phyloP scores from a whole-genome alignment of 208 protist genomes.

The Endotrypanum monterogeii region DNA sequence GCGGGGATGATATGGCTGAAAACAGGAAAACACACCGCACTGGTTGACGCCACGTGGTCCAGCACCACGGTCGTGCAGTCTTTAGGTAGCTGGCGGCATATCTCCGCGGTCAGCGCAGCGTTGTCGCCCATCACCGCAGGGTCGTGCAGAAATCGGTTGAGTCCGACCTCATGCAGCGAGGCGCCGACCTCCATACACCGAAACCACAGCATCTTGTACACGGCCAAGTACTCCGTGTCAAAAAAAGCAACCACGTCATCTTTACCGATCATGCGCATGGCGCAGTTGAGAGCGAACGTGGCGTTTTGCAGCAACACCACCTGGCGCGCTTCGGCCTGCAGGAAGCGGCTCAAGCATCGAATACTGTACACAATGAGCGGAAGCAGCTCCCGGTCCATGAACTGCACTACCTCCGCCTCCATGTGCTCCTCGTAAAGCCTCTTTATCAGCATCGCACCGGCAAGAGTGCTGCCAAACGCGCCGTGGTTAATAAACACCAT shows the following conservation, averaged over 20 bases:
- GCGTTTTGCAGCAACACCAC: conserved; percentile 92
- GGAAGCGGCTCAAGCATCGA: conserved; percentile 62
- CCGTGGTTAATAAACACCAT: conserved; percentile 93
- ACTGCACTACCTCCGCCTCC: conserved; percentile 84
- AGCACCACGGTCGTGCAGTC: conserved; percentile 80
- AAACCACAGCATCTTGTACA: conserved; percentile 92
- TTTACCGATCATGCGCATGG: conserved; percentile 67
- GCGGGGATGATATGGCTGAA: conserved; percentile 83
- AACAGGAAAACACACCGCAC: conserved; percentile 74
- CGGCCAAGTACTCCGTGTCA: conserved; percentile 84
- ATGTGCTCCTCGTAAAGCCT: conserved; percentile 72
- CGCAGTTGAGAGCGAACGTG: conserved; percentile 88
- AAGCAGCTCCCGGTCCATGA: conserved; percentile 87
- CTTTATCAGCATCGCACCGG: conserved; percentile 72
- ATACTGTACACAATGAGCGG: conserved; percentile 85
- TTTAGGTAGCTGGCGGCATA: conserved; percentile 62
- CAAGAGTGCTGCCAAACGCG: conserved; percentile 87
- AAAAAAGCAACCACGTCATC: conserved; percentile 82
- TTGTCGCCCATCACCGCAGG: conserved; percentile 70
- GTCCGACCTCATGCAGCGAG: conserved; percentile 57
- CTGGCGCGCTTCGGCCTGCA: conserved; percentile 72
- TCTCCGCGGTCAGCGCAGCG: conserved; percentile 50
- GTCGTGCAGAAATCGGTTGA: conserved; percentile 68
- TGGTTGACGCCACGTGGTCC: conserved; percentile 91
- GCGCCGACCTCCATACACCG: conserved; percentile 77